Evolutionary conservation across 2,329 filamentous ascomycete species (phyloP).

Genomic region (Arthroderma sp.): DNA sequence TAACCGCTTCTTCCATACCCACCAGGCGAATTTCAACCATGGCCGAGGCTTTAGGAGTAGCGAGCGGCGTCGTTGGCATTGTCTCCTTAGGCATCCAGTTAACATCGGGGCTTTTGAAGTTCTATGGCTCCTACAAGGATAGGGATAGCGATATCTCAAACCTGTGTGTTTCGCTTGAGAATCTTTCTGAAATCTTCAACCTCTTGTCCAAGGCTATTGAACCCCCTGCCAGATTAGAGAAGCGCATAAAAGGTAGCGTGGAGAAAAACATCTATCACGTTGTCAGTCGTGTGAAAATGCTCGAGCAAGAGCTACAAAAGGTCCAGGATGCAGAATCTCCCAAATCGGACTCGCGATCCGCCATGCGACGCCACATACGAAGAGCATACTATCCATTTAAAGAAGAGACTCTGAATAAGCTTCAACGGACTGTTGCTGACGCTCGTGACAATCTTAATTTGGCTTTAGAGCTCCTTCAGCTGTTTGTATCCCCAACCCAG

Average conservation of each 20-base stretch:
- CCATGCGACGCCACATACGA: not conserved
- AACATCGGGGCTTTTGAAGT: not conserved
- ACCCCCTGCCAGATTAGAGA: too few relatives aligned
- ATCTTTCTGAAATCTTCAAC: too few relatives aligned
- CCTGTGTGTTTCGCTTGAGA: too few relatives aligned
- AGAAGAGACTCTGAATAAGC: not conserved
- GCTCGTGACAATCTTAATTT: conserved; percentile 1
- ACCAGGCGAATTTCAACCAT: not conserved
- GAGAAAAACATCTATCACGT: too few relatives aligned
- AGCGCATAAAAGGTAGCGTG: too few relatives aligned
- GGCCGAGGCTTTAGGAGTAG: not conserved
- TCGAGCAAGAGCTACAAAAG: not conserved
- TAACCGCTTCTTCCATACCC: not conserved
- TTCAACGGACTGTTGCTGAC: not conserved
- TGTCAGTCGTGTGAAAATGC: not conserved
- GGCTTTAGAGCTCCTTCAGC: not conserved
- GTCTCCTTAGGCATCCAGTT: not conserved
- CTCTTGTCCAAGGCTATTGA: too few relatives aligned
- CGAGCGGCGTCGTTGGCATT: not conserved
- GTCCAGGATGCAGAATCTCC: not conserved
- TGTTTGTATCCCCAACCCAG: not conserved
- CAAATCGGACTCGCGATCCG: not conserved
- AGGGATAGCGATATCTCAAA: not conserved
- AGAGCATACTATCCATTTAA: not conserved
- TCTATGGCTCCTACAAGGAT: not conserved